These are phyloP conservation scores for Artemisia argyi DNA, from an alignment of 129 eudicot genomes.

Conservation along the genomic window DNA sequence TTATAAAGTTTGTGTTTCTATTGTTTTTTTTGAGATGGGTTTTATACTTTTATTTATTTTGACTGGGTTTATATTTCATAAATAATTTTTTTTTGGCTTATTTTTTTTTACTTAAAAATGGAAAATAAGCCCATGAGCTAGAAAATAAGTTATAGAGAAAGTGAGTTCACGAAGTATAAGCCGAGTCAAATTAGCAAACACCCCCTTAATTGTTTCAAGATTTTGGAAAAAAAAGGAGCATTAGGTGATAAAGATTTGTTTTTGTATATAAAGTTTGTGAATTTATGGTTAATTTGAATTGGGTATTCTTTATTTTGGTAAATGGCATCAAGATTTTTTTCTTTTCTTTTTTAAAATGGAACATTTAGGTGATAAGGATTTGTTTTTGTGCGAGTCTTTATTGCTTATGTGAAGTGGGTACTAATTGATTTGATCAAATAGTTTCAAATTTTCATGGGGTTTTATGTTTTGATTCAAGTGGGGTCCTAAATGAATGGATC, in stretches of 20 bases:
- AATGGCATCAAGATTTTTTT: conserved; percentile 24
- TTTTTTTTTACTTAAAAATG: too few species aligned
- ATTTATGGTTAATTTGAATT: conserved; percentile 20
- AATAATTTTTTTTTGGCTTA: too few species aligned
- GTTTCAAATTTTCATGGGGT: conserved; percentile 31
- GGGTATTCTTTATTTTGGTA: conserved; percentile 32
- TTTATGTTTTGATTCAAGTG: conserved; percentile 42
- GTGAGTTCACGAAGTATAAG: too few species aligned
- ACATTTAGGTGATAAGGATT: conserved; percentile 19
- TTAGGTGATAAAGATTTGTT: conserved; percentile 22
- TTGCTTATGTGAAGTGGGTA: conserved; percentile 26
- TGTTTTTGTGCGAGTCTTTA: conserved; percentile 17
- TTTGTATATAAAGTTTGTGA: conserved; percentile 18
- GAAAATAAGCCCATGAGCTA: too few species aligned
- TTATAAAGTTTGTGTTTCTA: conserved; percentile 18
- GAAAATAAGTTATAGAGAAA: too few species aligned
- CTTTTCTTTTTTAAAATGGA: conserved; percentile 14
- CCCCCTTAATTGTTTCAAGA: too few species aligned
- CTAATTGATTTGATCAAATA: conserved; percentile 31
- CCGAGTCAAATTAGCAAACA: too few species aligned
- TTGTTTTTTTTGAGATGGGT: conserved; percentile 25
- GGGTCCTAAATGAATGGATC: conserved; percentile 68
- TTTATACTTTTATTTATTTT: not conserved
- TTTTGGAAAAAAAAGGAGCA: conserved; percentile 14
- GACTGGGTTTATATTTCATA: too few species aligned